Evolutionary conservation across 2,329 filamentous ascomycete species (phyloP), one percentile per base, ranked within the genome.

Genomic region (Colletotrichum gloeosporioides): DNA sequence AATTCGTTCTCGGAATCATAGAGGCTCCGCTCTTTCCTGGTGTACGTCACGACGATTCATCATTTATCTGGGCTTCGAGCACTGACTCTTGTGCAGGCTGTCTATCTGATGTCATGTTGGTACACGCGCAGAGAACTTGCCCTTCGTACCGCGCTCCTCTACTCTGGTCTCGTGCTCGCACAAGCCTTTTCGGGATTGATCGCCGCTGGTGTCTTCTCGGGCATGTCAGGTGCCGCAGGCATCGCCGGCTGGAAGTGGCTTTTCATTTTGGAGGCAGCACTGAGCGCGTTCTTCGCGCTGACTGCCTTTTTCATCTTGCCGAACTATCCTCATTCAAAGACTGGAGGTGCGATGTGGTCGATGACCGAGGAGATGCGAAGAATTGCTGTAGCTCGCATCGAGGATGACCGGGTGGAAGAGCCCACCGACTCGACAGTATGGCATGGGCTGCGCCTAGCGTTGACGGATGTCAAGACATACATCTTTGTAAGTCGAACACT

Each of bases 121-220:
- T 92, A 92, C 80, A 91, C 88, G 2, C 84, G 88, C 39, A 88
- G 89, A 78, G 86, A 88, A 77, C 78, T 88, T n/a, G 82, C 84
- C 18, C 80, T 84, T 7, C 82, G 87, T 66, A 85, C 87, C 22
- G 84, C 86, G 2, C 85, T 89, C 73, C 81, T 89, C 7, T 89
- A 89, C 73, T 83, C 87, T 0, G 86, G 85, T 2, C 82, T 82
- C 8, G 80, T 85, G 6, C 77, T 84, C 34, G 81, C 83, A 2
- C 83, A 81, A 0, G 83, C 85, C 2, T 87, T 88, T 39, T 85
- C 85, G 0, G 87, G 87, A 4, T 81, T 89, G n/a, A 86, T 89
- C 39, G 87, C 86, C 0, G 84, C 86, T 1, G 86, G 83, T 0
- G 85, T 85, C 2, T 87, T 88, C 34, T 79, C 78, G 6, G 81